Conservation (phyloP, 164 flowering plant genomes). For the Nelumbo lutea region DNA sequence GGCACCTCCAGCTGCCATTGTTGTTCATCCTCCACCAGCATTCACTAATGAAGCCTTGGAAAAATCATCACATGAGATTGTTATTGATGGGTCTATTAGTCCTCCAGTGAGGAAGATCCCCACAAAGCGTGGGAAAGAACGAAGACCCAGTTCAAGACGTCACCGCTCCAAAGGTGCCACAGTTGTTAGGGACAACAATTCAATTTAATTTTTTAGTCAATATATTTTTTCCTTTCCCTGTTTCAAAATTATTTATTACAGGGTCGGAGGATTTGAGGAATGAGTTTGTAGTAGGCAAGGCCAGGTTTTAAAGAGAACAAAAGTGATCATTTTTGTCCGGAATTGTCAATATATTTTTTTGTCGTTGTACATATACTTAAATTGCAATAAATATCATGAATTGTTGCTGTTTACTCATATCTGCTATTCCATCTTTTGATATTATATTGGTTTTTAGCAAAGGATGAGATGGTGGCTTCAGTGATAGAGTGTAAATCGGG, state of each 20-base stretch:
- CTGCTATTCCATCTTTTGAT: neutral
- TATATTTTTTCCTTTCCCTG: conserved; percentile 4
- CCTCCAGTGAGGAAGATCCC: conserved; percentile 28
- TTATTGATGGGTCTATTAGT: conserved; percentile 15
- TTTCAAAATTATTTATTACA: conserved; percentile 8
- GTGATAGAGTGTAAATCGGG: too few species aligned
- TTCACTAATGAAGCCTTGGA: neutral
- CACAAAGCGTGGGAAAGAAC: conserved; percentile 51
- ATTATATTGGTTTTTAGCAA: too few species aligned
- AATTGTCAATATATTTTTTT: conserved; percentile 17
- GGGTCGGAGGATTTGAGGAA: conserved; percentile 11
- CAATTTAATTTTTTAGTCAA: conserved; percentile 13
- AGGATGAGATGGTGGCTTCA: too few species aligned
- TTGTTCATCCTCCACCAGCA: neutral
- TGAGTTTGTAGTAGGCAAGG: conserved; percentile 6
- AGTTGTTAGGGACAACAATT: conserved; percentile 36
- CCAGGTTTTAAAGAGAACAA: conserved; percentile 9
- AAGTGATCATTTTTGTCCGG: conserved; percentile 5
- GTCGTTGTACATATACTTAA: conserved; percentile 17
- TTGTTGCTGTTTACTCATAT: too few species aligned
- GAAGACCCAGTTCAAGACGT: conserved; percentile 54
- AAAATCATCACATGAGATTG: conserved; percentile 4
- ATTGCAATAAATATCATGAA: conserved; percentile 13
- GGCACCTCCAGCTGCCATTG: conserved; percentile 34
- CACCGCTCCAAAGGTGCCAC: conserved; percentile 46